These are phyloP conservation scores for Gossypium stocksii DNA, from an alignment of 345 rosid genomes.

Conservation along the genomic window DNA sequence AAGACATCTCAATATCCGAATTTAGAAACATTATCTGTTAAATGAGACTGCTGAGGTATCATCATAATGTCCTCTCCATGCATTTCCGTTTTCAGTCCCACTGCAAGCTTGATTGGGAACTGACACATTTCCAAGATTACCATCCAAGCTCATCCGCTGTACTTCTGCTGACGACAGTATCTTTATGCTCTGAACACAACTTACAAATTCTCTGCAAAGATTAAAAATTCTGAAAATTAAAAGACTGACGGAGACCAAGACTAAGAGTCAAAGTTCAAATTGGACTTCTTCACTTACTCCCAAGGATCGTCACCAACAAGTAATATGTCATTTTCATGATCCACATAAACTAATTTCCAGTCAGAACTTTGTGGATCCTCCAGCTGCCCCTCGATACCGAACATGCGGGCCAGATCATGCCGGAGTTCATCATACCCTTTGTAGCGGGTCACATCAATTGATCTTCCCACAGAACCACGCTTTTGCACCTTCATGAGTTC, in stretches of 20 bases:
- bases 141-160: constrained; percentile 92
- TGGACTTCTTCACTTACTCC: not conserved
- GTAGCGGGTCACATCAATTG: constrained; percentile 85
- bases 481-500: constrained; percentile 70
- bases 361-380: constrained; percentile 90
- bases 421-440: constrained; percentile 78
- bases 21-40: constrained; percentile 40
- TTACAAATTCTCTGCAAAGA: constrained; percentile 73
- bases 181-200: constrained; percentile 83
- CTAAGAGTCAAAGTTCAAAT: not conserved
- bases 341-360: constrained; percentile 90
- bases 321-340: constrained; percentile 87
- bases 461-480: constrained; percentile 95
- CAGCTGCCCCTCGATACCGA: constrained; percentile 91
- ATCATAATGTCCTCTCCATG: constrained; percentile 79
- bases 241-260: not conserved
- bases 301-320: constrained; percentile 97
- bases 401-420: constrained; percentile 88
- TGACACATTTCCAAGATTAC: constrained; percentile 67
- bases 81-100: constrained; percentile 78
- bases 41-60: constrained; percentile 84
- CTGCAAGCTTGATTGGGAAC: constrained; percentile 77
- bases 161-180: constrained; percentile 85
- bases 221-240: constrained; percentile 11
- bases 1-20: not conserved